Base-by-base conservation (phyloP, 176 grass and related monocot genomes). In the Olyra latifolia region DNA sequence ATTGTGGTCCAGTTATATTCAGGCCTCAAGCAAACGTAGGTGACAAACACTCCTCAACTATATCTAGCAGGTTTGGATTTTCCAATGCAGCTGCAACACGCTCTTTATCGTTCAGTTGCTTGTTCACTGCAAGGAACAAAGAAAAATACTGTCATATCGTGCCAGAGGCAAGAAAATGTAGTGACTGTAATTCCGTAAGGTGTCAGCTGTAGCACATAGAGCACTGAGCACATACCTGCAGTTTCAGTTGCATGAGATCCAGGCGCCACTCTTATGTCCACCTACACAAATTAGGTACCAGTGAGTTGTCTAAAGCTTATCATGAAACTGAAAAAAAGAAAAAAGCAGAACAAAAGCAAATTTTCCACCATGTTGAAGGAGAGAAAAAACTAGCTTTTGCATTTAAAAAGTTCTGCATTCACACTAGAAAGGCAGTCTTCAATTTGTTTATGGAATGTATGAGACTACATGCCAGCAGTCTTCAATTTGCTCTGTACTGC, bases 21-120 rank as follows among this genome's bases (percentile, higher is more conserved):
- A 90, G 66, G 81, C 27, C 53, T 99, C 86, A 95, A 6, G 56
- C 89, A 87, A 91, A 89, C 8, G 88, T 89, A 12, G 96, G 93
- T 43, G 93, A 87, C 73, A 99, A 42, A 29, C 92, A 99, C 20
- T 95, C 88, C 23, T 95, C 88, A 0, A 99, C 90, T 29, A 93
- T 89, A 82, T 90, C 96, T 84, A 93, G 32, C 25, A 99, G 79
- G 80, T 86, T 88, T 44, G 84, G 76, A 50, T 93, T 99, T 71
- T 99, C 96, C 71, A 99, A 57, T 41, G 96, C 96, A 41, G 96
- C 96, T 0, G 96, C 92, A 0, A 99, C 96, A 23, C 96, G 96
- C 68, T 99, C 96, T 45, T 99, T 99, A 84, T 99, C 96, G 0
- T 89, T 99, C 79, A 99, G 77, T 77, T 99, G 96, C 76, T 99